Evolutionary conservation across 371 early-diverging fungal species (phyloP), one percentile per base, ranked within the genome.

Genomic region (Apophysomyces trapeziformis): DNA sequence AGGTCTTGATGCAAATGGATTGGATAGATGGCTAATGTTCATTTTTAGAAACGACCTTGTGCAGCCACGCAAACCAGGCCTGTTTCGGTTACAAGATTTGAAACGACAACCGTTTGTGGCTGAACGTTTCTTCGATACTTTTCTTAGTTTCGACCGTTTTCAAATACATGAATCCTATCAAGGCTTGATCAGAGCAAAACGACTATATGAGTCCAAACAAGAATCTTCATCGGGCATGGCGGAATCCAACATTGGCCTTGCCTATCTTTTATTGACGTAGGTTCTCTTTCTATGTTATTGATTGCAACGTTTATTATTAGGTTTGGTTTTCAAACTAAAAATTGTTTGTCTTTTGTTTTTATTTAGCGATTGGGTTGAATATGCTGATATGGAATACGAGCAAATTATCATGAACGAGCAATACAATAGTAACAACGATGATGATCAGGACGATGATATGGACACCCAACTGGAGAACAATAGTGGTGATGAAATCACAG

Each of bases 51-150:
- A 78, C 47, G 78, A 78, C 62, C 45, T 78, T 11, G 71, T 78
- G 38, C 68, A 68, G 43, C 78, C 78, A 16, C 35, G 61, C 26
- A 60, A 66, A 35, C 67, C 67, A 26, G 69, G 72, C n/a, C 76
- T 75, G 57, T 75, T 73, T 41, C 61, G 63, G 12, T 45, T 78
- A 16, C 38, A 38, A 9, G 78, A 78, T 38, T 56, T 78, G 14
- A 77, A 74, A 63, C 69, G 69, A 12, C 71, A 74, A 57, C 64
- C 71, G 1, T 66, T 68, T 8, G 60, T 75, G 26, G 78, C 78
- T 13, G 78, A 78, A 63, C 47, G 76, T 9, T 78, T 78, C n/a
- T 75, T 75, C 54, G 78, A 78, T 56, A 78, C 75, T 5, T 78
- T 78, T 60, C 41, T 70, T 6, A 78, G 72, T 41, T 67, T 78